Evolutionary conservation across 2,329 filamentous ascomycete genomes (phyloP).

Genomic region (Pyricularia pennisetigena): DNA sequence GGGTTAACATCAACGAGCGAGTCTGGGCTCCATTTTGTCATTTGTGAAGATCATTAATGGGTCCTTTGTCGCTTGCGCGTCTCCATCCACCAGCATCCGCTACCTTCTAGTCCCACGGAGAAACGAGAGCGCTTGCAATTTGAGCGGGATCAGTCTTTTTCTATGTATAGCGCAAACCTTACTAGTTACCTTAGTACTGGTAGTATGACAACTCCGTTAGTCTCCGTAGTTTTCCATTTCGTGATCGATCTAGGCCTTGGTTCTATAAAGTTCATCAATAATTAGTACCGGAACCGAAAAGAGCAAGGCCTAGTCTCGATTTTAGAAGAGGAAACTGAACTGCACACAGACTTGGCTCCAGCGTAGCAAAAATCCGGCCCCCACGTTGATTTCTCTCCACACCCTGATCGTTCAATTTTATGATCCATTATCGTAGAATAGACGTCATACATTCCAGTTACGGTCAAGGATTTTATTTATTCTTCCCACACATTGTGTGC

Average conservation of each 20-base stretch:
- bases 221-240: not conserved
- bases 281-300: not conserved
- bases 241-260: not conserved
- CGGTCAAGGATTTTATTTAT: not conserved
- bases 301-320: not conserved
- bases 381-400: not conserved
- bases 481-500: not conserved
- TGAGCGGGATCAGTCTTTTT: not conserved
- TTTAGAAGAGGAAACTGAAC: not conserved
- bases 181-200: not conserved
- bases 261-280: not conserved
- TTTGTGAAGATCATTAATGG: not conserved
- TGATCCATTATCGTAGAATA: not conserved
- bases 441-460: not conserved
- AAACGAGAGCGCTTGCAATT: not conserved
- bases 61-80: not conserved
- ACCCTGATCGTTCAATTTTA: not conserved
- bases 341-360: not conserved
- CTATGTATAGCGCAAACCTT: not conserved
- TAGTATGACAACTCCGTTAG: not conserved
- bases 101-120: too few species aligned
- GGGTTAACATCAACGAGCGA: not conserved
- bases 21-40: not conserved
- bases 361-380: not conserved
- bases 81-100: not conserved